These are phyloP conservation scores for Novymonas esmeraldas DNA, from an alignment of 208 protist species.

Conservation along the genomic window DNA sequence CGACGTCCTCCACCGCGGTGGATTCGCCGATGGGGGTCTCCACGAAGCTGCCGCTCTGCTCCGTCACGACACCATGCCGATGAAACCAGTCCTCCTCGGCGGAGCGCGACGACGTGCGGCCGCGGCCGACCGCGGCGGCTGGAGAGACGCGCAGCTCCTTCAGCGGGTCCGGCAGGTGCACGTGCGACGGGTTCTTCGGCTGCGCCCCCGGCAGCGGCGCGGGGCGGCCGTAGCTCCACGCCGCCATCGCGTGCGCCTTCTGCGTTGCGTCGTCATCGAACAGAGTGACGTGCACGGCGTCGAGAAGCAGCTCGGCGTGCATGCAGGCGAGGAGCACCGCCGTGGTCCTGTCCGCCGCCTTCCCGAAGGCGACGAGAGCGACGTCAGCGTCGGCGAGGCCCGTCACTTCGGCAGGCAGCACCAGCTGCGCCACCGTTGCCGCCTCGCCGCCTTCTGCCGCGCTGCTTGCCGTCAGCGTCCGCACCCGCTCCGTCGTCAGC, in stretches of 20 bases:
- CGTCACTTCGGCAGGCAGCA: slow-evolving; percentile 20
- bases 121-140: not conserved
- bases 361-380: slow-evolving; percentile 62
- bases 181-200: slow-evolving; percentile 43
- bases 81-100: slow-evolving; percentile 75
- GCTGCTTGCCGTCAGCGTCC: slow-evolving; percentile 33
- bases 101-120: slow-evolving; percentile 46
- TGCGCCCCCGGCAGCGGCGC: slow-evolving; percentile 62
- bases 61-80: slow-evolving; percentile 55
- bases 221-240: slow-evolving; percentile 76
- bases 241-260: slow-evolving; percentile 69
- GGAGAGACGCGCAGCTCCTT: slow-evolving; percentile 43
- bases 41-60: slow-evolving; percentile 58
- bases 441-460: slow-evolving; percentile 18
- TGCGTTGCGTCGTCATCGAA: slow-evolving; percentile 67
- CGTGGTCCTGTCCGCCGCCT: slow-evolving; percentile 48
- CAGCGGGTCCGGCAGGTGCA: slow-evolving; percentile 61
- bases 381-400: not conserved
- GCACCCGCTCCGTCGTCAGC: slow-evolving; percentile 26
- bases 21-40: slow-evolving; percentile 56
- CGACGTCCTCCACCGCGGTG: slow-evolving; percentile 47
- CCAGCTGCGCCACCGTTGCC: slow-evolving; percentile 20
- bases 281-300: slow-evolving; percentile 59
- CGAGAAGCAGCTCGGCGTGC: slow-evolving; percentile 89
- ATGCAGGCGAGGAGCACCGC: slow-evolving; percentile 82